Evolutionary conservation across 202 grass and related monocot genomes (phyloP), one percentile per base, ranked within the genome.

Genomic region (Schoenoplectus tabernaemontani): DNA sequence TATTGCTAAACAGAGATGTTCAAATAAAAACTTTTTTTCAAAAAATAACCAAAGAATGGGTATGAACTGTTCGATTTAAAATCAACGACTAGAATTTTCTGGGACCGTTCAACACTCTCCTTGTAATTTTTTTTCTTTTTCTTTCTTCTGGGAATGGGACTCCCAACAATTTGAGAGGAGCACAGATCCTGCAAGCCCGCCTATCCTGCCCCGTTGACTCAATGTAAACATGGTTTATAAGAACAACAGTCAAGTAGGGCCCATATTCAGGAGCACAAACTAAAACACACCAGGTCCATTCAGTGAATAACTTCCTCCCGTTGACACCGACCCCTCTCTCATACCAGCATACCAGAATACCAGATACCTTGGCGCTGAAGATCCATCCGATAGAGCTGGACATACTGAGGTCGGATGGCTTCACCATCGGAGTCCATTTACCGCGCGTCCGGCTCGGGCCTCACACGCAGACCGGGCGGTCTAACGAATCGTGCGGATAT

Each of bases 401-500:
- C n/a, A 47, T 6, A 16, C 30, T 23, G 16, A 5, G 15, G 13
- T 61, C 46, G 37, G 30, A 68, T 66, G 34, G 16, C 47, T 9
- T 77, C 67, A 28, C 9, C 57, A 17, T 34, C 62, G 47, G 59
- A 24, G 24, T 46, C 73, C 37, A 82, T 16, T 20, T 82, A 77
- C 33, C 42, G 57, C 57, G 24, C 82, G 30, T 82, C 73, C 22
- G 85, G 17, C 5, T 56, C 79, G 10, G 76, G 81, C 62, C 85
- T 97, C 57, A 84, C 78, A 78, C 89, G 93, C 41, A 86, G 91
- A 13, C 9, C 89, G 7, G 36, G 78, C 39, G 34, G 75, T 17
- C 42, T 80, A 11, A 56, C 74, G 1, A 68, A 61, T 65, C 87
- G 72, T 37, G 44, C 43, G 15, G 78, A 20, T 33, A 10, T 53